Evolutionary conservation across 1,284 basidiomycete species (phyloP), one percentile per base, ranked within the genome.

Genomic region (Lentinula novae-zelandiae): DNA sequence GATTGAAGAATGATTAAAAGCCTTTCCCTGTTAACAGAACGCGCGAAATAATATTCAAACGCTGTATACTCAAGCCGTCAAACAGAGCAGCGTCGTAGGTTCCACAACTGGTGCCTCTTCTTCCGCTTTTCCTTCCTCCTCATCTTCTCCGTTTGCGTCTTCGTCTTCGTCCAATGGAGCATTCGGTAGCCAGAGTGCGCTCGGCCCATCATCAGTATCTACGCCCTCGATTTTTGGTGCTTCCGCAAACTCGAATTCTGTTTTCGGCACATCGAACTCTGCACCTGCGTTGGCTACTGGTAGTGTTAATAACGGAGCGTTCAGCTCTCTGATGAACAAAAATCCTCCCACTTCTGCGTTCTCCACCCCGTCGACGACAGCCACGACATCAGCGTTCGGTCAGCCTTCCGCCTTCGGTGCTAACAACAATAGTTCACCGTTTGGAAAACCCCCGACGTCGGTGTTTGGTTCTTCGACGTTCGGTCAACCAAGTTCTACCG

Each of bases 31-130:
- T 39, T 12, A 9, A 27, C 20, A 79, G 68, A 83, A 81, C 58
- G 85, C 82, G 1, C 75, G 78, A 15, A 71, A 69, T 17, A 85
- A 86, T 64, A 63, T 80, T 3, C 70, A 70, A 57, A 77, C 82
- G 65, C 74, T 79, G 1, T 83, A 78, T 59, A 78, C 85, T 12
- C 79, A 82, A 63, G 87, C 88, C 1, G 64, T 73, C 15, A 77
- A 77, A 61, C 74, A 76, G 62, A 78, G 72, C 55, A 59, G 36
- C 9, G 49, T 53, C 33, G 48, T 40, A 9, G 63, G 62, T 51
- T 68, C 70, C 44, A 62, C 68, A 12, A 67, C 66, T 60, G 66
- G 66, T 6, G 12, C 53, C 15, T 50, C 60, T n/a, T 60, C 67
- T 12, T 64, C 61, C 46, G 65, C 59, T 22, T 34, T 38, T 53